Percentiles rank a stretch among this genome's conserved stretches.
phyloP scores from a whole-genome alignment of 2,329 filamentous ascomycete genomes.

The Penicillium brevicompactum region DNA sequence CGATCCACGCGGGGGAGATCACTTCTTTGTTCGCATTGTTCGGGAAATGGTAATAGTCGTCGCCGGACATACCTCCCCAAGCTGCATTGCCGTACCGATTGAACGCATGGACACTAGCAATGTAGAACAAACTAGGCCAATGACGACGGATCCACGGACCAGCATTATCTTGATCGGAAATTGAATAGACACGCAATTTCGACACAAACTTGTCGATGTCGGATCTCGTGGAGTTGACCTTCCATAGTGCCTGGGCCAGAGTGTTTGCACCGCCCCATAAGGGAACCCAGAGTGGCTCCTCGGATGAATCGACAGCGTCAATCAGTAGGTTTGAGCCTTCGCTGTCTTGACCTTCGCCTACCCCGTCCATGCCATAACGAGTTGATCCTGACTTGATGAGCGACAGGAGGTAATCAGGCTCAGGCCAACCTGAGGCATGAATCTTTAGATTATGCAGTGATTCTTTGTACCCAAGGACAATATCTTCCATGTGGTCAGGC shows the following conservation, averaged over 20 bases:
- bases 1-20: not conserved
- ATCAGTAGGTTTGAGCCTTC: conserved; percentile 19
- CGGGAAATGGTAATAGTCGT: conserved; percentile 1
- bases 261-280: not conserved
- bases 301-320: conserved; percentile 31
- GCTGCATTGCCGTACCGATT: conserved; percentile 1
- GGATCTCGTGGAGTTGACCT: not conserved
- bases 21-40: not conserved
- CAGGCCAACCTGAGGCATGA: conserved; percentile 34
- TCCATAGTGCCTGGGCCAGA: not conserved
- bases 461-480: not conserved
- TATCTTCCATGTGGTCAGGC: not conserved
- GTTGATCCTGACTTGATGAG: conserved; percentile 41
- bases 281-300: not conserved
- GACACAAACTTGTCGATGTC: not conserved
- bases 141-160: not conserved
- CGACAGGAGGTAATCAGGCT: conserved; percentile 45
- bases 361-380: conserved; percentile 43
- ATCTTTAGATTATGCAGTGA: not conserved
- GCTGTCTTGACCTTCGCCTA: conserved; percentile 44
- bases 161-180: conserved; percentile 2
- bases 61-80: not conserved
- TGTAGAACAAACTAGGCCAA: not conserved
- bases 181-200: conserved; percentile 3
- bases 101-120: not conserved